Evolutionary conservation across 805 yeast species (phyloP), one percentile per base, ranked within the genome.

Genomic region (Candida xyloterini): DNA sequence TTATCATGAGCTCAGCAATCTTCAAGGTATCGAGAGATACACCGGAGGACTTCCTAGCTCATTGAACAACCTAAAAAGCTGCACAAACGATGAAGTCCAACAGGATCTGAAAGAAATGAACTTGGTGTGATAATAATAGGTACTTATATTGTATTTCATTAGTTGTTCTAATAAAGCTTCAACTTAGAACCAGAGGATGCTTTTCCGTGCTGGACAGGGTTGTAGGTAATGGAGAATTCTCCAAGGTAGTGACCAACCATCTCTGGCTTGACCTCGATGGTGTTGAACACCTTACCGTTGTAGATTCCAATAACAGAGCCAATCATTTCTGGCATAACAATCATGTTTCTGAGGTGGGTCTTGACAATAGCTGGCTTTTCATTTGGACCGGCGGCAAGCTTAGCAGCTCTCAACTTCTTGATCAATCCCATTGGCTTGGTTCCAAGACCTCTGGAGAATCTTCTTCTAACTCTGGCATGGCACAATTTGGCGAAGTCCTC

Each of bases 201-300:
- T 56, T 62, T 63, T 84, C 97, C 97, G 81, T 95, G 99, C 81
- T 95, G 88, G 71, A 91, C 97, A 70, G 99, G 99, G 74, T 95
- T 86, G 82, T 93, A 93, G 65, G 99, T 79, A 76, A 93, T 93
- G 67, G 99, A 91, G 88, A 93, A 93, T 81, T 93, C 99, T 79
- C 97, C 99, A 66, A 93, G 86, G 95, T 93, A 93, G 85, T 91
- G 96, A 71, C 99, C 98, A 70, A 91, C 90, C 99, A 93, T 93
- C 81, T 93, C 99, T 67, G 99, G 96, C 74, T 79, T 89, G 76
- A 93, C 78, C 76, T 93, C 99, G 73, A 93, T 96, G 65, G 83
- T 85, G 95, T 91, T 91, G 95, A 93, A 93, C 63, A 79, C 87
- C 81, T 93, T 93, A 79, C 99, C 99, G 83, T 93, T 93, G 96